These are phyloP conservation scores for Ganoderma sp. DNA, from an alignment of 1,284 basidiomycete species.

Conservation along the genomic window DNA sequence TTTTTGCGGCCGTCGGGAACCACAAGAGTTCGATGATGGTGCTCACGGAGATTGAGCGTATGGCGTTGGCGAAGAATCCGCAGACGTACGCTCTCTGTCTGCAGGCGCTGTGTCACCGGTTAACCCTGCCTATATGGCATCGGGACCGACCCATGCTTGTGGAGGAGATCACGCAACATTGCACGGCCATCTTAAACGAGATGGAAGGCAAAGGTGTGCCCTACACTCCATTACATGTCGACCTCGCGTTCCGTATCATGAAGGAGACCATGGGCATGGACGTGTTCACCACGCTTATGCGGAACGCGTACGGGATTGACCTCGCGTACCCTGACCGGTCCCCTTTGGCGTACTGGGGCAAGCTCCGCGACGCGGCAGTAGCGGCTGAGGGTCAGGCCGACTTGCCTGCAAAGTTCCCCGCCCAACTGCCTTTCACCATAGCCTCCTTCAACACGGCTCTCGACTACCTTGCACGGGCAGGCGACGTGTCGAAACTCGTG, in stretches of 20 bases:
- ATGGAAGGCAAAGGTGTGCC: slow-evolving; percentile 57
- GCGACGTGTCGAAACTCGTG: slow-evolving; percentile 68
- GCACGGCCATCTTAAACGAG: slow-evolving; percentile 57
- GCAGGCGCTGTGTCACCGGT: slow-evolving; percentile 68
- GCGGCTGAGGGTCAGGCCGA: slow-evolving; percentile 23
- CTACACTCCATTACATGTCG: slow-evolving; percentile 63
- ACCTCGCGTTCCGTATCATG: slow-evolving; percentile 68
- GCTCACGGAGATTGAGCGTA: slow-evolving; percentile 59
- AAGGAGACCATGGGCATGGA: slow-evolving; percentile 63
- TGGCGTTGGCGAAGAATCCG: slow-evolving; percentile 52
- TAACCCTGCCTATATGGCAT: slow-evolving; percentile 59
- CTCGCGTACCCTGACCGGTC: slow-evolving; percentile 70
- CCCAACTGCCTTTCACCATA: slow-evolving; percentile 62
- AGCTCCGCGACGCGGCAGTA: slow-evolving; percentile 24
- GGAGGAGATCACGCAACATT: slow-evolving; percentile 51
- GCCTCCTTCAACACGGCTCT: slow-evolving; percentile 72
- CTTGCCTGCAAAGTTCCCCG: slow-evolving; percentile 34
- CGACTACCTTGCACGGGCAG: slow-evolving; percentile 66
- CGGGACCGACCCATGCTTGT: slow-evolving; percentile 43
- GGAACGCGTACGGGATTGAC: slow-evolving; percentile 74
- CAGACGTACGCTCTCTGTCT: slow-evolving; percentile 68
- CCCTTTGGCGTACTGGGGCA: slow-evolving; percentile 51
- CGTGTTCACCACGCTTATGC: slow-evolving; percentile 62
- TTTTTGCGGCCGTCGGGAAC: slow-evolving; percentile 76
- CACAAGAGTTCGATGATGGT: slow-evolving; percentile 61